phyloP scores from a whole-genome alignment of 2,329 filamentous ascomycete genomes.

The Ramularia endophylla region DNA sequence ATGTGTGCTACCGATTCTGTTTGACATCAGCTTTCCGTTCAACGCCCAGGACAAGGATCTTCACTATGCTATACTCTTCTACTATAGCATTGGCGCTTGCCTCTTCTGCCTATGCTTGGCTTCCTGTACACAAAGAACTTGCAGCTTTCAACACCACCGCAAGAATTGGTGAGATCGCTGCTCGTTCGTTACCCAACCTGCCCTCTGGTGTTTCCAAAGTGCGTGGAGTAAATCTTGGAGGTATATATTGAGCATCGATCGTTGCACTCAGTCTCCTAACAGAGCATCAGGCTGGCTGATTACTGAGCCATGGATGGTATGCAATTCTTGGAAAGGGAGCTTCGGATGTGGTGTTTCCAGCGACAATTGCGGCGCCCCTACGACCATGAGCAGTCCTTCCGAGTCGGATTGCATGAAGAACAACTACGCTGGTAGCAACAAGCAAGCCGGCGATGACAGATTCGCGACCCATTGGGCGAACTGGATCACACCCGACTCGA shows the following conservation, averaged over 20 bases:
- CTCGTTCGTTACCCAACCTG: slow-evolving; percentile 6
- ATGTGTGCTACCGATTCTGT: too few species aligned
- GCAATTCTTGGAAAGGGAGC: slow-evolving; percentile 2
- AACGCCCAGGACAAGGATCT: too few species aligned
- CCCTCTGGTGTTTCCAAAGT: slow-evolving; percentile 9
- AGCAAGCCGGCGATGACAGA: slow-evolving; percentile 1
- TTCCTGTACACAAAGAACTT: slow-evolving; percentile 6
- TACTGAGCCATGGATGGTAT: slow-evolving; percentile 5
- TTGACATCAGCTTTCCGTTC: too few species aligned
- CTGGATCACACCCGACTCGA: slow-evolving; percentile 7
- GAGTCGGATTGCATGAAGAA: slow-evolving; percentile 11
- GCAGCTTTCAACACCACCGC: slow-evolving; percentile 8
- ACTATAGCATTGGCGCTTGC: slow-evolving; percentile 5
- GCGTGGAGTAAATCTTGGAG: slow-evolving; percentile 9
- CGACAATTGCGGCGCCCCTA: slow-evolving; percentile 6
- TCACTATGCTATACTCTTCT: slow-evolving; percentile 3
- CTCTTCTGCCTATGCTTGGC: slow-evolving; percentile 4
- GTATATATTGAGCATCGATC: too few species aligned
- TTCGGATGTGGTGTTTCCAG: background rate
- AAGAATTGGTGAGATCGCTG: slow-evolving; percentile 5
- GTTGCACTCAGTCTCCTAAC: too few species aligned
- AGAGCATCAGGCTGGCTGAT: slow-evolving; percentile 3
- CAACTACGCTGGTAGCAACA: slow-evolving; percentile 7
- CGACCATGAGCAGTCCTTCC: background rate
- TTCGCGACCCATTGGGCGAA: slow-evolving; percentile 9